These are phyloP conservation scores for Pleurotus tuber-regium DNA, from an alignment of 768 basidiomycete species.

Conservation along the genomic window DNA sequence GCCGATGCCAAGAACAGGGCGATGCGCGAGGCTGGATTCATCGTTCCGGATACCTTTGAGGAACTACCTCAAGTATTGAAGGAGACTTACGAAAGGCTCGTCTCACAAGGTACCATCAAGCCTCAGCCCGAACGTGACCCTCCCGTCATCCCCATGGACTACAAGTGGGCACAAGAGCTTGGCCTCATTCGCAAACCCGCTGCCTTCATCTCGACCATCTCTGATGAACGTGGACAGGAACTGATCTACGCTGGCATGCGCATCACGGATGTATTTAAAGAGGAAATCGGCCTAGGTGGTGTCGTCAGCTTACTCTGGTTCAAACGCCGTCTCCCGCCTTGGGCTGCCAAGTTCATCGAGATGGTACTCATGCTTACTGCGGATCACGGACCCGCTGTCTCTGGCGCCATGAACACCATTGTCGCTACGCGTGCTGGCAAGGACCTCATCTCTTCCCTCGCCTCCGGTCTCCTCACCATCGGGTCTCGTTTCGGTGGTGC, in stretches of 20 bases:
- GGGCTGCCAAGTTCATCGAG: conserved; percentile 98
- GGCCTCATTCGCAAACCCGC: conserved; percentile 98
- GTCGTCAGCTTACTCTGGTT: conserved; percentile 97
- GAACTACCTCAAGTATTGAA: conserved; percentile 84
- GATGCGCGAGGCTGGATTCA: conserved; percentile 93
- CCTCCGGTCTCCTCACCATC: conserved; percentile 95
- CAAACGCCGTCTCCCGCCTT: conserved; percentile 89
- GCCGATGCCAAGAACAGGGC: conserved; percentile 97
- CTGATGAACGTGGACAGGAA: conserved; percentile 99
- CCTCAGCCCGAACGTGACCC: conserved; percentile 81
- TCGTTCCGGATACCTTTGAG: conserved; percentile 98
- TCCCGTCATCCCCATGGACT: conserved; percentile 99
- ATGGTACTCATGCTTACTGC: conserved; percentile 99
- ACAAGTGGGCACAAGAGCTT: conserved; percentile 99
- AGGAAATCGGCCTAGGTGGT: conserved; percentile 94
- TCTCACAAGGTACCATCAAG: conserved; percentile 61
- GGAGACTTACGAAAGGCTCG: conserved; percentile 83
- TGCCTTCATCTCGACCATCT: conserved; percentile 98
- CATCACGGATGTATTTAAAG: conserved; percentile 98
- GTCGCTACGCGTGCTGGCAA: conserved; percentile 99
- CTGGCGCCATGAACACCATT: conserved; percentile 99
- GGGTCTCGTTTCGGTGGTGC: conserved; percentile 99
- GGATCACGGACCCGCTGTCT: conserved; percentile 97
- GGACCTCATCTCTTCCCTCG: conserved; percentile 94
- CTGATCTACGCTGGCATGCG: conserved; percentile 98